Base-by-base conservation (phyloP, 306 rosid genomes). In the Luffa acutangula region DNA sequence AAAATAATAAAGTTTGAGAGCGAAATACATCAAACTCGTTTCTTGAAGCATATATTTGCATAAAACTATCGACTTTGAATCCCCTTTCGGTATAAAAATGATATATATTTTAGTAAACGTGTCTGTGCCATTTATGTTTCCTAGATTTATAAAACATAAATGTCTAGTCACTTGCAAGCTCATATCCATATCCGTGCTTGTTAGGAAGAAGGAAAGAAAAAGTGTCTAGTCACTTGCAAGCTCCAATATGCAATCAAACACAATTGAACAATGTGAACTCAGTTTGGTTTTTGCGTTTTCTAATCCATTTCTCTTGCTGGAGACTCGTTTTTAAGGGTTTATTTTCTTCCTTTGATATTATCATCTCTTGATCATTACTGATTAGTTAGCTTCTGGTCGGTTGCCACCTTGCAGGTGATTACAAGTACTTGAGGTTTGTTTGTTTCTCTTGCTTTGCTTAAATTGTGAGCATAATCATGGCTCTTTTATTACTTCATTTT, bases 341-440 rank as follows among this genome's bases (percentile, higher is more conserved):
- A 3, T 45, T 9, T 34, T 71, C 10, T 15, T 37, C 51, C 41
- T 53, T 39, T 10, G 8, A 34, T 54, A 10, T 56, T 58, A 2
- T 56, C 39, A 39, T 25, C 6, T 39, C 8, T 56, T 58, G 49
- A 37, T 60, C 54, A 21, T 59, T 69, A 58, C 86, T 89, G 37
- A 75, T 57, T 7, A 73, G 65, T 65, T 52, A 37, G 18, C 33
- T 75, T 6, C 56, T 73, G 79, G 36, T 83, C 15, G 77, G 12
- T 71, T 71, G 37, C 39, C 57, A 46, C 10, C 13, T 49, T 88
- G 70, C 88, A 93, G 97, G 90, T 82, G 98, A 94, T 76, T 87
- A 91, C 90, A 94, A 94, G 78, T 94, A 94, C 82, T 63, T 89
- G 80, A 94, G 94, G 97, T 94, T 83, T 79, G 88, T 58, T 37